Evolutionary conservation across 2,329 filamentous ascomycete species (phyloP).

Genomic region (Cordyceps farinosa): DNA sequence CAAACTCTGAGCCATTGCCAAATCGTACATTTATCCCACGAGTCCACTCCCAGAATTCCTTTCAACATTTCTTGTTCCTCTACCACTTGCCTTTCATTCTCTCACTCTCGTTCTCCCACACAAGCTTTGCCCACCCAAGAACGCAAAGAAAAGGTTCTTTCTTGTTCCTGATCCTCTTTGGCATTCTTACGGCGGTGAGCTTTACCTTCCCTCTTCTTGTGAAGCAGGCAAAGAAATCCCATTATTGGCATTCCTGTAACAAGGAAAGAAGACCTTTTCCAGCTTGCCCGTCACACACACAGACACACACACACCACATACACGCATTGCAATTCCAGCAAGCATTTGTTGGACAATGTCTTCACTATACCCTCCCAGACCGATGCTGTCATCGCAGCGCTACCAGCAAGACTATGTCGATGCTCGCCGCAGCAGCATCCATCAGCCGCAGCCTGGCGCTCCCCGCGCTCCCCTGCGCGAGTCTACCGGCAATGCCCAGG

Average conservation of each 20-base stretch:
- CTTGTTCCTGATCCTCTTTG: constrained; percentile 8
- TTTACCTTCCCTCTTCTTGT: constrained; percentile 10
- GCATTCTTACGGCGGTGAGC: constrained; percentile 6
- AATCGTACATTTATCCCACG: constrained; percentile 41
- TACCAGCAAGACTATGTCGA: constrained; percentile 49
- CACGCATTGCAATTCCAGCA: constrained; percentile 20
- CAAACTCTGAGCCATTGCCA: constrained; percentile 29
- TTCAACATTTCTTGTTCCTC: constrained; percentile 40
- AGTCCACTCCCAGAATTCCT: constrained; percentile 44
- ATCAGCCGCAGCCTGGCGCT: constrained; percentile 24
- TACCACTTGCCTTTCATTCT: constrained; percentile 30
- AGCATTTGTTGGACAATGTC: constrained; percentile 28
- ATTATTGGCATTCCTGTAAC: constrained; percentile 18
- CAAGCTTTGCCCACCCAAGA: neutral
- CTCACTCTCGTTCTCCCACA: constrained; percentile 15
- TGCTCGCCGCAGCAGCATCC: constrained; percentile 37
- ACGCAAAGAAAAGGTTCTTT: neutral
- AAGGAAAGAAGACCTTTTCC: neutral
- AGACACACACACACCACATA: constrained; percentile 2
- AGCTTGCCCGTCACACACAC: neutral
- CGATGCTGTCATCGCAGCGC: constrained; percentile 49
- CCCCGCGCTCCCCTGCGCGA: constrained; percentile 48
- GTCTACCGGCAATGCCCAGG: constrained; percentile 50
- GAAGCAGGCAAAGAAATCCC: constrained; percentile 2
- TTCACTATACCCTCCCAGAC: constrained; percentile 41